Percentiles rank a stretch among this genome's conserved stretches.
Conservation (phyloP, 2,329 filamentous ascomycete species). For the Talaromyces atroroseus region DNA sequence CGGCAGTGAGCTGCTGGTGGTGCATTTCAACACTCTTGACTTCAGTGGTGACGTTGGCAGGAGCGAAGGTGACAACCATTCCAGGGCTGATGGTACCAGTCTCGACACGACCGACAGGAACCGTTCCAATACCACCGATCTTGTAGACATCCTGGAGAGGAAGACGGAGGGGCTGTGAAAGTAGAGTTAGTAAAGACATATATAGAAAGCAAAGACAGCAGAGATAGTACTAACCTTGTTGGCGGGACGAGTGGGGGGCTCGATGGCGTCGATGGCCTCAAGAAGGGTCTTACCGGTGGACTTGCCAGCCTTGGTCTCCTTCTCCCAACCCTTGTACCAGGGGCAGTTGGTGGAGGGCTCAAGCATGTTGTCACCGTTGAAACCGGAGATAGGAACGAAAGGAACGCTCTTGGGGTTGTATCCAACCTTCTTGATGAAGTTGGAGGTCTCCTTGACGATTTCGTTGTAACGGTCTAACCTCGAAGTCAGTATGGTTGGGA, state of each 20-base stretch:
- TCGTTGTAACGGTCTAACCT: slow-evolving; percentile 75
- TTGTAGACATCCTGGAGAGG: slow-evolving; percentile 99
- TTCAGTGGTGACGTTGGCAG: slow-evolving; percentile 99
- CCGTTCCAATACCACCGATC: slow-evolving; percentile 99
- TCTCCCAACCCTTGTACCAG: slow-evolving; percentile 99
- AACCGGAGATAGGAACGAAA: slow-evolving; percentile 99
- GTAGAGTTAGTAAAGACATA: background rate
- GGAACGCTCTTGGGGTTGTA: slow-evolving; percentile 99
- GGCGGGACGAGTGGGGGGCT: slow-evolving; percentile 84
- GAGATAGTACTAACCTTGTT: slow-evolving; percentile 61
- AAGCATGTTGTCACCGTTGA: slow-evolving; percentile 99
- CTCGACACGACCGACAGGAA: slow-evolving; percentile 99
- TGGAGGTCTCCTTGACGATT: slow-evolving; percentile 99
- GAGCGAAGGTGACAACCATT: slow-evolving; percentile 92
- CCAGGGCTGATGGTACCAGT: slow-evolving; percentile 88
- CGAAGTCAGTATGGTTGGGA: background rate
- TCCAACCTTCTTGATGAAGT: slow-evolving; percentile 99
- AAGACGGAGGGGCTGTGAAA: slow-evolving; percentile 74
- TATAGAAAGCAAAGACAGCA: background rate
- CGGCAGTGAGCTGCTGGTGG: slow-evolving; percentile 96
- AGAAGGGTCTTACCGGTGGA: slow-evolving; percentile 92
- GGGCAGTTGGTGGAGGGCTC: slow-evolving; percentile 82
- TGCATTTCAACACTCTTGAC: slow-evolving; percentile 99
- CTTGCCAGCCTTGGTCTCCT: slow-evolving; percentile 91
- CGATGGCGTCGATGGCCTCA: slow-evolving; percentile 96